Base-by-base conservation (phyloP, 441 rosid species). In the Jatropha multifida region DNA sequence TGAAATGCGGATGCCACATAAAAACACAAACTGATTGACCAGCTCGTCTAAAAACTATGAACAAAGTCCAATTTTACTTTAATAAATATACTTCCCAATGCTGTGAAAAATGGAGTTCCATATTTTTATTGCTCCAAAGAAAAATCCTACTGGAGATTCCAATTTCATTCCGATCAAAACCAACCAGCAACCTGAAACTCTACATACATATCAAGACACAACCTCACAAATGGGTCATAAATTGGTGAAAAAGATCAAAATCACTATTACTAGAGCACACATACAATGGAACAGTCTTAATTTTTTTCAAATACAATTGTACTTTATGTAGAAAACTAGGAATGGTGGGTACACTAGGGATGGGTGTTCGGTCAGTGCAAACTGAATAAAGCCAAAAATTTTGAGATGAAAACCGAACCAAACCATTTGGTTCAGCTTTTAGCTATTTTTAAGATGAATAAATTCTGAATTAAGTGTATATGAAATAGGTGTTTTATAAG, bases 271-370 rank as follows among this genome's bases (percentile, higher is more conserved):
- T 59, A 18, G 9, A 1, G 37, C 32, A 38, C 13, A 23, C 18
- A 55, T 14, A 0, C 17, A 3, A 38, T 1, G 14, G 23, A 64
- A 40, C 41, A 23, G 27, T 54, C 62, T 3, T 27, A 23, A 56
- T 18, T 52, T 18, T 2, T 44, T 27, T 11, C 4, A 55, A 38
- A 49, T 26, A 44, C 18, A 18, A 54, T 38, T 3, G 46, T 63
- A 51, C 69, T 63, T 75, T 64, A 67, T 68, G 4, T 65, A 78
- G 74, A 32, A 32, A 32, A 32, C 1, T 23, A 32, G 32, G 32
- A 32, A 32, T 1, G 32, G 32, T 32, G 32, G 32, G 32, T 32
- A 32, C 23, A 32, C 32, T 32, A 32, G 32, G 32, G 1, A 23
- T 23, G 23, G 32, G 32, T 32, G 32, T 32, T 32, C 32, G 1